Base-by-base conservation (phyloP, 768 basidiomycete species). In the Boletus speciosus region DNA sequence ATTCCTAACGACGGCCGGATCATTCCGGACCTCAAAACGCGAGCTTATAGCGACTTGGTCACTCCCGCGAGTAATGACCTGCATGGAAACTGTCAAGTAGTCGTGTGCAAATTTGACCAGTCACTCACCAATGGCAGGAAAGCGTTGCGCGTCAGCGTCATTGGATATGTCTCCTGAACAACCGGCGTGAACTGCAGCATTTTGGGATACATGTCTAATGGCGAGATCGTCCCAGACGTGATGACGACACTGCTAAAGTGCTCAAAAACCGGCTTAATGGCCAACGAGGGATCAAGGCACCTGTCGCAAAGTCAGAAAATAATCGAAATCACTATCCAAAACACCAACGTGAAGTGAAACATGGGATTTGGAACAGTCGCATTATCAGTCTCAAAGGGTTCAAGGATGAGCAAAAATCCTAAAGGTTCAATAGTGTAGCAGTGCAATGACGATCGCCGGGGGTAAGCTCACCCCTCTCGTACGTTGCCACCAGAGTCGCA, bases 191-290 rank as follows among this genome's bases (percentile, higher is more conserved):
- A 99, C 61, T 94, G 93, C 31, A 99, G 79, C 91, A 99, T 99
- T 74, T 98, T 99, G 12, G 97, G 97, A 71, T 99, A 99, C 97
- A 99, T 99, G 73, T 99, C 97, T 54, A 99, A 73, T 3, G 97
- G 97, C 1, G 95, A 98, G 62, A 99, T 93, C 11, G 97, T 99
- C 62, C 97, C 97, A 5, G 94, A 98, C 0, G 97, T 99, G 69
- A 99, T 99, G 59, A 99, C 93, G 21, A 99, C 97, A 57, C 90
- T 93, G 68, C 92, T 95, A 69, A 98, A 99, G 31, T 94, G 89
- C 66, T 99, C 97, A 67, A 99, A 98, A 16, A 99, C 90, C 0
- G 97, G 97, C 62, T 93, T 91, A 63, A 99, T 99, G 9, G 97
- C 97, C 34, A 99, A 81, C 0, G 96, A 93, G 2, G 97, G 97